A percentile compares a stretch with the other conserved stretches of the same genome.
phyloP scores from a whole-genome alignment of 1,139 yeast genomes.

The Protomyces lactucae-debilis region DNA sequence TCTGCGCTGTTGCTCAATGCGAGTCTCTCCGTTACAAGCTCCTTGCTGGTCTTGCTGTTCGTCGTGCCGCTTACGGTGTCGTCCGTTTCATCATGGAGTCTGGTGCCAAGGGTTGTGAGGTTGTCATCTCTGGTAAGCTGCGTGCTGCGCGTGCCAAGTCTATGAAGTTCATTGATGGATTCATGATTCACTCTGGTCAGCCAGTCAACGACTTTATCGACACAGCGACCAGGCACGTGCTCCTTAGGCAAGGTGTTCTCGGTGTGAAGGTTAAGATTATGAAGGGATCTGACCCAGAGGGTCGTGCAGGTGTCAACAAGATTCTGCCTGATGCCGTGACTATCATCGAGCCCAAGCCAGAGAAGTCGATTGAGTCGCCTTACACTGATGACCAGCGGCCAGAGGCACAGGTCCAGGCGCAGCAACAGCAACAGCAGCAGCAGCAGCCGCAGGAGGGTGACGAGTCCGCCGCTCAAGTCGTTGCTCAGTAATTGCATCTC shows the following conservation, averaged over 20 bases:
- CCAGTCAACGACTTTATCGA: slow-evolving; percentile 99
- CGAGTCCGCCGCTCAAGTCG: slow-evolving; percentile 23
- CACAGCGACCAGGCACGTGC: slow-evolving; percentile 98
- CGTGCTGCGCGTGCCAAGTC: slow-evolving; percentile 99
- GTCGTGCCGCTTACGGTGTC: slow-evolving; percentile 99
- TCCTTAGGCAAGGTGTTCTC: slow-evolving; percentile 99
- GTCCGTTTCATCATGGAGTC: slow-evolving; percentile 99
- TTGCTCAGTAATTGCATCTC: background rate
- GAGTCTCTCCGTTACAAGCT: slow-evolving; percentile 98
- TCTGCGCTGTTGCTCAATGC: slow-evolving; percentile 99
- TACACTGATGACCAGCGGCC: slow-evolving; percentile 48
- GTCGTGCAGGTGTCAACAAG: slow-evolving; percentile 75
- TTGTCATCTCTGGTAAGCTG: slow-evolving; percentile 97
- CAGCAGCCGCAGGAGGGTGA: slow-evolving; percentile 7
- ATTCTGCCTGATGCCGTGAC: slow-evolving; percentile 93
- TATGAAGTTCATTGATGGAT: slow-evolving; percentile 99
- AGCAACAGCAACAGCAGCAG: slow-evolving; percentile 2
- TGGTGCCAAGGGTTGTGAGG: slow-evolving; percentile 99
- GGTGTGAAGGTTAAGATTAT: slow-evolving; percentile 99
- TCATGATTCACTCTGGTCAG: slow-evolving; percentile 99
- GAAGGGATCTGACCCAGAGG: slow-evolving; percentile 94
- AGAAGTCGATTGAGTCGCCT: slow-evolving; percentile 80
- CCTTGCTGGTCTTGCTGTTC: slow-evolving; percentile 97
- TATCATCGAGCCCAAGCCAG: slow-evolving; percentile 96
- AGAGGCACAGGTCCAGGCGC: slow-evolving; percentile 36